Evolutionary conservation across 139 green algal genomes (phyloP).

Genomic region (Pleodorina starrii): DNA sequence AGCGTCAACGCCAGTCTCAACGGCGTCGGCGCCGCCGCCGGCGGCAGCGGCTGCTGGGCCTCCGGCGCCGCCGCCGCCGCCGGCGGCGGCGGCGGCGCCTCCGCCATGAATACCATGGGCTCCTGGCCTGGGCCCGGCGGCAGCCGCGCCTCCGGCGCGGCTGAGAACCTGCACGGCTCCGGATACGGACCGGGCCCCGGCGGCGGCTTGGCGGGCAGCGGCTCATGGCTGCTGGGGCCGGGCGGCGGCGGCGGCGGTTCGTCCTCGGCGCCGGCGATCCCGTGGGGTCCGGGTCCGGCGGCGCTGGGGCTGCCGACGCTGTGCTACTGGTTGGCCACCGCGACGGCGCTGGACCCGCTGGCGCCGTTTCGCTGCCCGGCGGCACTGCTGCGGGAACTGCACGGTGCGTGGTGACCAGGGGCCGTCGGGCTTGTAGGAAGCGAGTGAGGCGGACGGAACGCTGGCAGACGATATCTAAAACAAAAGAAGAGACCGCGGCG

Average conservation of each 20-base stretch:
- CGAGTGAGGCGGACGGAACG: no score
- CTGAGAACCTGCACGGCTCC: neutral
- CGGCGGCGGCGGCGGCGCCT: neutral
- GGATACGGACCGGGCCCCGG: neutral
- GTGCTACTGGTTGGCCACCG: constrained; percentile 25
- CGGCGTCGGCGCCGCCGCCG: neutral
- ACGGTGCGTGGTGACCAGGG: constrained; percentile 6
- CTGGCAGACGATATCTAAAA: no score
- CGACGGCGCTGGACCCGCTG: neutral
- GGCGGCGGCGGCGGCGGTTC: neutral
- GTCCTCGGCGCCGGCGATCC: neutral
- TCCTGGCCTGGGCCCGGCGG: neutral
- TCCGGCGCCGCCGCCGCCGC: neutral
- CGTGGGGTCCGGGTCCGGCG: constrained; percentile 15
- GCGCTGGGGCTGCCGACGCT: constrained; percentile 33
- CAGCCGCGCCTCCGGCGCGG: neutral
- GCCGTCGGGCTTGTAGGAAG: no score
- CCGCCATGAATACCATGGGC: constrained; percentile 29
- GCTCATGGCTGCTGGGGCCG: neutral
- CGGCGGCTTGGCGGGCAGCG: constrained; percentile 6
- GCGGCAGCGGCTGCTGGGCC: neutral
- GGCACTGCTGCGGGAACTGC: neutral
- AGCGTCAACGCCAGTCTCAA: neutral
- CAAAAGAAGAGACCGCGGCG: no score
- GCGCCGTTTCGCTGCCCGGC: constrained; percentile 20